Conservation (phyloP, 257 asterid genomes). For the Capsicum pubescens region DNA sequence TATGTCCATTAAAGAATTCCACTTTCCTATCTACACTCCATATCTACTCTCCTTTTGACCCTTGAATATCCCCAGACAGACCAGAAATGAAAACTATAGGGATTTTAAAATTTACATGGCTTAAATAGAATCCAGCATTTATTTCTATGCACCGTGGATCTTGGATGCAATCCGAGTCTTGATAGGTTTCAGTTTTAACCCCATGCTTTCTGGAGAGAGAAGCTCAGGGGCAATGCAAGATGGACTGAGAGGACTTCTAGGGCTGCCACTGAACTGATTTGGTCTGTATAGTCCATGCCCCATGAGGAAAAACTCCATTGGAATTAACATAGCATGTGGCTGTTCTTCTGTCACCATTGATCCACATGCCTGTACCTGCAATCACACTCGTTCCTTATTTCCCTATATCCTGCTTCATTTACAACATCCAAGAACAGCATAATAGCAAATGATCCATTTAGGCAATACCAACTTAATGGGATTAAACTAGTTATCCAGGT, state of each 20-base stretch:
- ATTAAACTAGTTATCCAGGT: neutral
- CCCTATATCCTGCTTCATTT: neutral
- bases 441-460: neutral
- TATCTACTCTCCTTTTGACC: conserved; percentile 45
- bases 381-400: conserved; percentile 25
- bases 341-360: conserved; percentile 97
- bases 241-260: conserved; percentile 83
- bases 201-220: conserved; percentile 93
- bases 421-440: neutral
- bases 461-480: neutral
- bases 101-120: conserved; percentile 42
- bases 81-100: conserved; percentile 34
- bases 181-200: conserved; percentile 87
- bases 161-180: conserved; percentile 57
- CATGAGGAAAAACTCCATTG: conserved; percentile 81
- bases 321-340: conserved; percentile 89
- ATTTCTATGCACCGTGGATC: conserved; percentile 32
- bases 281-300: conserved; percentile 75
- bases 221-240: conserved; percentile 85
- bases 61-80: conserved; percentile 18
- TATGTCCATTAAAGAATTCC: conserved; percentile 61
- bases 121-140: conserved; percentile 18
- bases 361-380: conserved; percentile 88
- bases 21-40: conserved; percentile 43
- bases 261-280: conserved; percentile 66